These are phyloP conservation scores for Trichoderma breve DNA, from an alignment of 2,329 filamentous ascomycete genomes.

Conservation along the genomic window DNA sequence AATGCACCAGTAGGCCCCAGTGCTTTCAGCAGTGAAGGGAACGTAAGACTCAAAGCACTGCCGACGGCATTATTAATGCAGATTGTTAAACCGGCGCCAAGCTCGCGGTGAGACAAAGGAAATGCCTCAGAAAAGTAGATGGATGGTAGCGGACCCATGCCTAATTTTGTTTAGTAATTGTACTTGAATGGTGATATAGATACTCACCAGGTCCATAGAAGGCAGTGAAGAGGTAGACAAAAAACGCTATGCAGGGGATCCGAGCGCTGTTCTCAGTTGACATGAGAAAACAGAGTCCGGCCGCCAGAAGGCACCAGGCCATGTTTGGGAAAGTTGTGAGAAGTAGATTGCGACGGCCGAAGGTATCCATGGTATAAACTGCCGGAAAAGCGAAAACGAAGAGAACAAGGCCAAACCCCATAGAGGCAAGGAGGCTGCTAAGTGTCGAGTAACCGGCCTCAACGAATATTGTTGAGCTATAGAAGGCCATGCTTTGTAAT, in stretches of 20 bases:
- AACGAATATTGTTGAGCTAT: conserved; percentile 49
- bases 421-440: conserved; percentile 48
- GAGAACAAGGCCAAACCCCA: conserved; percentile 53
- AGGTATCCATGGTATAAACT: conserved; percentile 53
- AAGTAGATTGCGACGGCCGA: conserved; percentile 48
- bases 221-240: conserved; percentile 50
- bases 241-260: conserved; percentile 47
- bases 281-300: conserved; percentile 49
- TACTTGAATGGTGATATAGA: neutral
- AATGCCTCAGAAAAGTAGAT: conserved; percentile 52
- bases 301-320: conserved; percentile 31
- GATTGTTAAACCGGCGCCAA: conserved; percentile 34
- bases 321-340: conserved; percentile 34
- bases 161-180: conserved; percentile 21
- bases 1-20: conserved; percentile 47
- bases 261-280: conserved; percentile 38
- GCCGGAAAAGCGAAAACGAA: conserved; percentile 54
- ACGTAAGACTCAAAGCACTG: conserved; percentile 39
- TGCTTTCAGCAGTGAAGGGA: conserved; percentile 44
- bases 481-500: conserved; percentile 43
- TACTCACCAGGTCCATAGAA: conserved; percentile 40
- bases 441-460: conserved; percentile 42
- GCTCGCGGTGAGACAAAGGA: conserved; percentile 51
- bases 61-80: conserved; percentile 32
- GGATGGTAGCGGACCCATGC: conserved; percentile 33